Conservation (phyloP, 495 filamentous ascomycete species). For the Parathielavia appendiculata region DNA sequence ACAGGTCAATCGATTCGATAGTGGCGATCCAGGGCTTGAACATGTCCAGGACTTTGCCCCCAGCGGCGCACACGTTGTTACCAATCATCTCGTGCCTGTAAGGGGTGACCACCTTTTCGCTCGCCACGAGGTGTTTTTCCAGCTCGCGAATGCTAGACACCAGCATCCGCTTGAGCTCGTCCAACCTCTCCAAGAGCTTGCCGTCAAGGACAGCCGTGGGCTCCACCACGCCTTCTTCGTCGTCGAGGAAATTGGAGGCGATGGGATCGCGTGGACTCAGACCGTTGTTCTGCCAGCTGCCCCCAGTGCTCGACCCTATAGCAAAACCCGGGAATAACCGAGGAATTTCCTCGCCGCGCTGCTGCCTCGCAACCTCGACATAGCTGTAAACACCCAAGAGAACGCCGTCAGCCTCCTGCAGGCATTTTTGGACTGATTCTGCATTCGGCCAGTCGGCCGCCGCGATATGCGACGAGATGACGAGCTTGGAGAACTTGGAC, state of each 20-base stretch:
- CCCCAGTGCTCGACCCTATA: constrained; percentile 70
- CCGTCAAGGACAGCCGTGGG: constrained; percentile 68
- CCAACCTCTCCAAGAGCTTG: constrained; percentile 72
- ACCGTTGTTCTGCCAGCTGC: constrained; percentile 91
- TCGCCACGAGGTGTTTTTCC: constrained; percentile 72
- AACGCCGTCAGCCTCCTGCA: constrained; percentile 93
- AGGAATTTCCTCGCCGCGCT: constrained; percentile 81
- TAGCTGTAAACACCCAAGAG: constrained; percentile 90
- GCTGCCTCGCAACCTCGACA: constrained; percentile 88
- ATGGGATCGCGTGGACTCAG: constrained; percentile 61
- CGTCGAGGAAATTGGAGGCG: constrained; percentile 75
- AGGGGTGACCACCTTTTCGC: constrained; percentile 70
- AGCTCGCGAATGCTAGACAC: constrained; percentile 75
- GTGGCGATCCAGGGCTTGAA: constrained; percentile 83
- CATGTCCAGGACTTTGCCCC: constrained; percentile 71
- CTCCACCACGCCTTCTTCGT: constrained; percentile 72
- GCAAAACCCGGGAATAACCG: constrained; percentile 91
- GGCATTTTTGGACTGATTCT: constrained; percentile 87
- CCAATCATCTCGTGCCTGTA: constrained; percentile 66
- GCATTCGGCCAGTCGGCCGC: constrained; percentile 84
- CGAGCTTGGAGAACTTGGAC: constrained; percentile 97
- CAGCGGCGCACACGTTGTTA: constrained; percentile 68
- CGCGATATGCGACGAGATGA: constrained; percentile 96
- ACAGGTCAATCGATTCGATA: constrained; percentile 83
- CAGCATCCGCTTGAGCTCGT: constrained; percentile 75